Conservation (phyloP, 2,329 filamentous ascomycete genomes). For the Colletotrichum costaricense region DNA sequence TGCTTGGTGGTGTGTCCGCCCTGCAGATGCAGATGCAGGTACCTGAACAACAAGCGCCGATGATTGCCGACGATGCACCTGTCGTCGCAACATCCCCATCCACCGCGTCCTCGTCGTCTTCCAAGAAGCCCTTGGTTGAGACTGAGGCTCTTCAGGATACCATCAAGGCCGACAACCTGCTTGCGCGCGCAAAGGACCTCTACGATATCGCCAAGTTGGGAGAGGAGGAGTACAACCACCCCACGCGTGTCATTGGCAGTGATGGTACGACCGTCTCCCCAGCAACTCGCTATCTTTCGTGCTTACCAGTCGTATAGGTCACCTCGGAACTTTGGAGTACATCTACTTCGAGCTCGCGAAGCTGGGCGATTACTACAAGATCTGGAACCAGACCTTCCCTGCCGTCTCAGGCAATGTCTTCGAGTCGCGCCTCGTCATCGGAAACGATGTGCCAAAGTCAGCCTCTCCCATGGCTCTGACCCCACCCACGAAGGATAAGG, state of each 20-base stretch:
- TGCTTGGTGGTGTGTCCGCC: constrained; percentile 27
- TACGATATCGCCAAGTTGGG: constrained; percentile 71
- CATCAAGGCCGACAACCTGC: constrained; percentile 67
- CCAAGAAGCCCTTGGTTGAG: constrained; percentile 57
- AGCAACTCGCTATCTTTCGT: background rate
- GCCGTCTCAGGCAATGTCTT: constrained; percentile 70
- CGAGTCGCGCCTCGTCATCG: constrained; percentile 69
- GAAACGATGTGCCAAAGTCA: constrained; percentile 59
- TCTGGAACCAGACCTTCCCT: constrained; percentile 73
- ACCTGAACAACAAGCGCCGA: constrained; percentile 24
- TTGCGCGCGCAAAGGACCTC: constrained; percentile 69
- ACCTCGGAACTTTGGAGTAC: constrained; percentile 73
- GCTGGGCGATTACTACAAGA: constrained; percentile 70
- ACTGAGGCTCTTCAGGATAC: constrained; percentile 65
- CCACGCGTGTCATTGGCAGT: constrained; percentile 78
- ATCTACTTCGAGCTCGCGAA: constrained; percentile 65
- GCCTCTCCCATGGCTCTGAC: constrained; percentile 73
- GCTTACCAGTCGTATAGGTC: constrained; percentile 56
- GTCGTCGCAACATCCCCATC: background rate
- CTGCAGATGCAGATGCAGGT: constrained; percentile 28
- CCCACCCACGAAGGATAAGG: constrained; percentile 70
- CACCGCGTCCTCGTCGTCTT: constrained; percentile 8
- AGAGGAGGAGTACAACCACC: constrained; percentile 72
- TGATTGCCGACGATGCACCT: constrained; percentile 28
- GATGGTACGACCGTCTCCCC: constrained; percentile 54